Conservation (phyloP, 768 basidiomycete genomes). For the Imleria badia region DNA sequence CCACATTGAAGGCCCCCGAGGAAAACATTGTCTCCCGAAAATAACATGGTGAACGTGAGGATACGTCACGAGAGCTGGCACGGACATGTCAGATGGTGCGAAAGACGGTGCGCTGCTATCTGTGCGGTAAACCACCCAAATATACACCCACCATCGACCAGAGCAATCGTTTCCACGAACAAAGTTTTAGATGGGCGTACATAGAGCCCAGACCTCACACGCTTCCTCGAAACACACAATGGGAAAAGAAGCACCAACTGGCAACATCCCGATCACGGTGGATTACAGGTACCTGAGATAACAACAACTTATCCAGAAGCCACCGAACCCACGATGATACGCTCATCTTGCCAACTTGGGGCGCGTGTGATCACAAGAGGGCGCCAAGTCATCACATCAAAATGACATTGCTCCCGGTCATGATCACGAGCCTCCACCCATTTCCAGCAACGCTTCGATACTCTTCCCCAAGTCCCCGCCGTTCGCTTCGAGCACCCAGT, state of each 20-base stretch:
- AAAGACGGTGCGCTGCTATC: no score
- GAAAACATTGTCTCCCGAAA: no score
- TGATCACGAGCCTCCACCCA: slow-evolving; percentile 40
- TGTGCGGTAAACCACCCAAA: no score
- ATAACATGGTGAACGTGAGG: no score
- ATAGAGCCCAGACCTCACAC: no score
- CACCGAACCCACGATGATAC: neutral
- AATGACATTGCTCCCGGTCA: neutral
- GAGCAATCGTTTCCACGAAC: no score
- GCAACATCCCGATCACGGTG: neutral
- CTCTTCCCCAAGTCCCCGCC: slow-evolving; percentile 86
- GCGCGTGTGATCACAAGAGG: neutral
- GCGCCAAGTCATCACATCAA: neutral
- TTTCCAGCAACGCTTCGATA: slow-evolving; percentile 83
- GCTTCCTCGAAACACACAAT: neutral
- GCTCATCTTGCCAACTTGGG: neutral
- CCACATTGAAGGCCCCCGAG: no score
- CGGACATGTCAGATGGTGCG: no score
- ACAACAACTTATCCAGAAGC: no score
- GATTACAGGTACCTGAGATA: neutral
- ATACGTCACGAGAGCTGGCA: no score
- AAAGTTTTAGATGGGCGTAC: no score
- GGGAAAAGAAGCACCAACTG: neutral
- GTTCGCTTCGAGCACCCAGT: slow-evolving; percentile 89
- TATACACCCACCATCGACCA: no score